These are phyloP conservation scores for Pythium brachiatum DNA, from an alignment of 352 stramenopile species.

Conservation along the genomic window DNA sequence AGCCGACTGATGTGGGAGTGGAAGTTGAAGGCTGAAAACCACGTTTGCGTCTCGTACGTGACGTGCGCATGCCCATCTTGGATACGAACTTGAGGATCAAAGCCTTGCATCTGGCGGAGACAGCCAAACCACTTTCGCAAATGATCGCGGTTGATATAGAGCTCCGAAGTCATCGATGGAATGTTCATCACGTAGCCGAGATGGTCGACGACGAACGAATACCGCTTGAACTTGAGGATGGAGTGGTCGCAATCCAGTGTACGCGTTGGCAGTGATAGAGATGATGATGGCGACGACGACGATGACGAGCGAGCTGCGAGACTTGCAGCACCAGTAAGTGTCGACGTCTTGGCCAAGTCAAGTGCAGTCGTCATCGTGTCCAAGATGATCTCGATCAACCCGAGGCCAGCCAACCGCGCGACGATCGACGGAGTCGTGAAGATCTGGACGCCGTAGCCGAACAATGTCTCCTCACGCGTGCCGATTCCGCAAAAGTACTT, in stretches of 20 bases:
- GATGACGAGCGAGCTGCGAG: constrained; percentile 22
- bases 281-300: constrained; percentile 21
- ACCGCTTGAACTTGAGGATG: constrained; percentile 91
- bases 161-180: constrained; percentile 58
- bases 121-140: constrained; percentile 71
- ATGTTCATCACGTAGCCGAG: constrained; percentile 96
- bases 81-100: constrained; percentile 75
- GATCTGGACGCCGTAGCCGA: constrained; percentile 92
- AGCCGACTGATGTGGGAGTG: constrained; percentile 71
- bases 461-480: constrained; percentile 87
- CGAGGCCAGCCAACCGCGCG: constrained; percentile 49
- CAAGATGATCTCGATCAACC: constrained; percentile 71
- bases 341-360: constrained; percentile 58
- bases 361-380: constrained; percentile 76
- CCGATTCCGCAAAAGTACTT: constrained; percentile 91
- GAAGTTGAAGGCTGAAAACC: constrained; percentile 93
- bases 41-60: constrained; percentile 94
- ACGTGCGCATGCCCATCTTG: constrained; percentile 87
- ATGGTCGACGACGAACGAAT: constrained; percentile 91
- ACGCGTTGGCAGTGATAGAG: constrained; percentile 26
- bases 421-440: constrained; percentile 92
- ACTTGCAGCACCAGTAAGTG: constrained; percentile 27
- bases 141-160: constrained; percentile 53
- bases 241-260: constrained; percentile 89
- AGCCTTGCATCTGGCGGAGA: constrained; percentile 70